Percentiles rank a stretch among this genome's conserved stretches.
phyloP scores from a whole-genome alignment of 2,329 filamentous ascomycete genomes.

The Fusarium sp. region DNA sequence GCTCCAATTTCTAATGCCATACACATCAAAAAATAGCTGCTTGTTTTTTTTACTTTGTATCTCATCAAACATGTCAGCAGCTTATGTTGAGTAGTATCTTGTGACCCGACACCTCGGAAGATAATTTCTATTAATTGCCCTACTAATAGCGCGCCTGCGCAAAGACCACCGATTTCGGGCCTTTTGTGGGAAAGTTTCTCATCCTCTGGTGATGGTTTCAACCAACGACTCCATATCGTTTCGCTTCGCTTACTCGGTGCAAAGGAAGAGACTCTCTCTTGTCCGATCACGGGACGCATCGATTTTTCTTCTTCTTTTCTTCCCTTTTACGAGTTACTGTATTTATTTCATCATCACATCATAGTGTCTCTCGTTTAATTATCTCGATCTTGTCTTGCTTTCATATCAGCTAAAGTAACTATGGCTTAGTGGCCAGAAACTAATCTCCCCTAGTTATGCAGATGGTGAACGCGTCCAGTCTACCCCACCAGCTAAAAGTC shows the following conservation, averaged over 20 bases:
- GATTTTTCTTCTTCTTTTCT: neutral
- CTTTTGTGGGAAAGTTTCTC: conserved; percentile 26
- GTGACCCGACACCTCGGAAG: neutral
- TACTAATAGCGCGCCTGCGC: conserved; percentile 16
- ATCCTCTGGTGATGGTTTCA: conserved; percentile 4
- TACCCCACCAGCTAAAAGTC: neutral
- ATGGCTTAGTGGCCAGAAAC: neutral
- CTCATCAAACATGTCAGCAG: neutral
- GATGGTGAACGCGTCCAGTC: neutral
- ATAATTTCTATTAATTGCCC: neutral
- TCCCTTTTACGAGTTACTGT: neutral
- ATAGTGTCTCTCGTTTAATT: neutral
- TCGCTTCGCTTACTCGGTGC: neutral
- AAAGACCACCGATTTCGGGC: conserved; percentile 31
- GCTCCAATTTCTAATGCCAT: neutral
- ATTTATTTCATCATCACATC: neutral
- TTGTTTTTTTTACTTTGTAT: neutral
- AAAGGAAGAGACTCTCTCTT: neutral
- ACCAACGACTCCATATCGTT: neutral
- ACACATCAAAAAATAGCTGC: no score
- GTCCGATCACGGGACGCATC: neutral
- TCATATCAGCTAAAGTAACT: neutral
- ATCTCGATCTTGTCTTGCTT: neutral
- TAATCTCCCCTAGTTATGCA: conserved; percentile 1
- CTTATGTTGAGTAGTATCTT: neutral